Percentiles rank a stretch among this genome's conserved stretches.
phyloP scores from a whole-genome alignment of 2,329 filamentous ascomycete species.

The Onygena corvina region DNA sequence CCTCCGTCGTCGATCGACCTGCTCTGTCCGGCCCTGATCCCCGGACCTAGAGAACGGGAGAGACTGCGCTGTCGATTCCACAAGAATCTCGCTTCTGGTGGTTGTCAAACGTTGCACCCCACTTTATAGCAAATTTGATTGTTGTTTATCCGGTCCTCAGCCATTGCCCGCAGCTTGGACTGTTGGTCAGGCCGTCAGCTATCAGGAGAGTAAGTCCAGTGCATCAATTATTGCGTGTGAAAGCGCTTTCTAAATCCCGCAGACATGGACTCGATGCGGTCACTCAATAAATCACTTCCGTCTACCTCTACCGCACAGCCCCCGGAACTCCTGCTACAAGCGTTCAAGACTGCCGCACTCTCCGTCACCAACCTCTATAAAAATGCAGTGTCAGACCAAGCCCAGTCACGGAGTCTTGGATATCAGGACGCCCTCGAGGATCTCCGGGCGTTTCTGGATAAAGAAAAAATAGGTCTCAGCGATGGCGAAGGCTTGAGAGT shows the following conservation, averaged over 20 bases:
- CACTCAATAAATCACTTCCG: slow-evolving; percentile 51
- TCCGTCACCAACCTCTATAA: slow-evolving; percentile 97
- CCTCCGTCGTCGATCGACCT: neutral
- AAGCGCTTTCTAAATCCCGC: neutral
- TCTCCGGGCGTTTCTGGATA: slow-evolving; percentile 72
- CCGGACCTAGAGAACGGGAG: no score
- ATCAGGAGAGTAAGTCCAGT: neutral
- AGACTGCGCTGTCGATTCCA: no score
- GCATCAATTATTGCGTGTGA: neutral
- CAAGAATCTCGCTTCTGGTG: slow-evolving; percentile 1
- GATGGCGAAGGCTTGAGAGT: slow-evolving; percentile 65
- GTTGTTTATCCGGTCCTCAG: neutral
- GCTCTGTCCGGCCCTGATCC: no score
- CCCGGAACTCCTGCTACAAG: slow-evolving; percentile 56
- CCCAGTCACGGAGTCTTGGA: slow-evolving; percentile 63
- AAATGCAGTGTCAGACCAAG: slow-evolving; percentile 66
- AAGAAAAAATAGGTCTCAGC: slow-evolving; percentile 61
- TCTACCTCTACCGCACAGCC: slow-evolving; percentile 36
- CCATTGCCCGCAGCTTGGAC: neutral
- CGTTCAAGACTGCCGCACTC: slow-evolving; percentile 83
- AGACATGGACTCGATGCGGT: slow-evolving; percentile 53
- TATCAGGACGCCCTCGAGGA: slow-evolving; percentile 94
- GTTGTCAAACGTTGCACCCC: neutral
- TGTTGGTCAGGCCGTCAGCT: neutral
- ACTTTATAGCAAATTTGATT: slow-evolving; percentile 4